These are phyloP conservation scores for Exophiala calicioides DNA, from an alignment of 2,329 filamentous ascomycete species.

Conservation along the genomic window DNA sequence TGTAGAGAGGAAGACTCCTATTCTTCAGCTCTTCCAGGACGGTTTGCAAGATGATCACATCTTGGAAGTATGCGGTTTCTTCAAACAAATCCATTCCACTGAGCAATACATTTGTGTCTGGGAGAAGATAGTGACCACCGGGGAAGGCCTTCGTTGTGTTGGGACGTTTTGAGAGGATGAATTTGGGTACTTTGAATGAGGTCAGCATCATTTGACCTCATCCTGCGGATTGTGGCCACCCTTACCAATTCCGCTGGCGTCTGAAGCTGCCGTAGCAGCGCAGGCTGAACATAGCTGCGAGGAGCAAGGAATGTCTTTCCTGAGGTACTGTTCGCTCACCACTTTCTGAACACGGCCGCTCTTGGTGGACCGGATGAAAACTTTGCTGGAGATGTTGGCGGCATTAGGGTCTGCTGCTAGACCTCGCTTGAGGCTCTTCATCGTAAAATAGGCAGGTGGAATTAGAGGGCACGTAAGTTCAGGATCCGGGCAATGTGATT, in stretches of 20 bases:
- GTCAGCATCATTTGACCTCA: slow-evolving; percentile 22
- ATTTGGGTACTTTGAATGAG: slow-evolving; percentile 65
- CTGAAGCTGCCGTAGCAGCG: slow-evolving; percentile 70
- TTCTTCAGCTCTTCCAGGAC: slow-evolving; percentile 96
- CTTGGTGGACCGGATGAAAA: slow-evolving; percentile 91
- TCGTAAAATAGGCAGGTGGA: slow-evolving; percentile 34
- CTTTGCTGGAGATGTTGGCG: slow-evolving; percentile 86
- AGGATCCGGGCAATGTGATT: no score
- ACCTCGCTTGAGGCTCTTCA: slow-evolving; percentile 65
- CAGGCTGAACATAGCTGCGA: slow-evolving; percentile 83
- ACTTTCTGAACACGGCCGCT: slow-evolving; percentile 99
- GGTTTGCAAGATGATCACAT: slow-evolving; percentile 94
- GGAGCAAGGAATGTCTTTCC: slow-evolving; percentile 96
- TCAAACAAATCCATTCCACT: slow-evolving; percentile 98
- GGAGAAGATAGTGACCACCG: slow-evolving; percentile 88
- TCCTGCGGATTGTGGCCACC: slow-evolving; percentile 13
- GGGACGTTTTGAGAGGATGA: slow-evolving; percentile 85
- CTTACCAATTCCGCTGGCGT: slow-evolving; percentile 75
- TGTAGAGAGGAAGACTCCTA: slow-evolving; percentile 90
- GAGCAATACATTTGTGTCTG: slow-evolving; percentile 93
- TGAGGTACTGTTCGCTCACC: slow-evolving; percentile 91
- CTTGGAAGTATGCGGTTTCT: slow-evolving; percentile 85
- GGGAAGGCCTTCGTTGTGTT: slow-evolving; percentile 80
- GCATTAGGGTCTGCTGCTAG: slow-evolving; percentile 56
- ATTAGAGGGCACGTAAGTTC: not conserved